Evolutionary conservation across 2,329 filamentous ascomycete species (phyloP).

Genomic region (Aspergillus ustus): DNA sequence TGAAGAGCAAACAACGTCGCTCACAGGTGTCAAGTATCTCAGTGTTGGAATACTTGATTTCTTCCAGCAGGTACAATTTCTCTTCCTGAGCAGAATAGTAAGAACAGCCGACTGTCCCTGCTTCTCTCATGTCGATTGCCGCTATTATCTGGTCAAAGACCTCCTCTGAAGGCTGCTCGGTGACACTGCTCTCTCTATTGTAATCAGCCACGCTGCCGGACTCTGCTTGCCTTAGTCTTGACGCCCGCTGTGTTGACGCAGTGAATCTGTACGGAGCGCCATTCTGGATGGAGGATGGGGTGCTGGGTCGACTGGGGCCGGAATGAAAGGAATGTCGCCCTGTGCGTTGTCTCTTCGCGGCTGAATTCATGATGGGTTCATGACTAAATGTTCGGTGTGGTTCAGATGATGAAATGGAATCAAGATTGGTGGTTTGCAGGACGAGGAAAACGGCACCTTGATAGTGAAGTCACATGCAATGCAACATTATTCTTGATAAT

Average conservation of each 20-base stretch:
- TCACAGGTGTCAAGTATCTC: conserved; percentile 66
- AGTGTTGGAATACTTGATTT: conserved; percentile 70
- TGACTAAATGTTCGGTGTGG: background rate
- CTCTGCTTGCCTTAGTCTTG: conserved; percentile 15
- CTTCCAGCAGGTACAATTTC: conserved; percentile 75
- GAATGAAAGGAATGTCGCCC: background rate
- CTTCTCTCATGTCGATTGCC: conserved; percentile 75
- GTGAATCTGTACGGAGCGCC: background rate
- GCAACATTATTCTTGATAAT: background rate
- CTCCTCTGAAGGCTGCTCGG: conserved; percentile 44
- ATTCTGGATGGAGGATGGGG: background rate
- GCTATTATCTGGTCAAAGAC: conserved; percentile 74
- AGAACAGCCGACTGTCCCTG: conserved; percentile 76
- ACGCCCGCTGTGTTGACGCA: conserved; percentile 6
- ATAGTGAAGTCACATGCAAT: background rate
- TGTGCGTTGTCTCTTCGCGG: conserved; percentile 18
- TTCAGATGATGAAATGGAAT: background rate
- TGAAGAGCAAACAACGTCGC: conserved; percentile 23
- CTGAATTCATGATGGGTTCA: conserved; percentile 12
- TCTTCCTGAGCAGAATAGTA: conserved; percentile 77
- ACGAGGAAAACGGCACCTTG: background rate
- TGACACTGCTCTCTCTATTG: conserved; percentile 31
- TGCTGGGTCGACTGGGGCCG: conserved; percentile 6
- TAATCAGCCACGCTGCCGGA: conserved; percentile 16
- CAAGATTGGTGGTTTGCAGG: background rate